Conservation (phyloP, 352 stramenopile species). For the Pythium rishiriense region DNA sequence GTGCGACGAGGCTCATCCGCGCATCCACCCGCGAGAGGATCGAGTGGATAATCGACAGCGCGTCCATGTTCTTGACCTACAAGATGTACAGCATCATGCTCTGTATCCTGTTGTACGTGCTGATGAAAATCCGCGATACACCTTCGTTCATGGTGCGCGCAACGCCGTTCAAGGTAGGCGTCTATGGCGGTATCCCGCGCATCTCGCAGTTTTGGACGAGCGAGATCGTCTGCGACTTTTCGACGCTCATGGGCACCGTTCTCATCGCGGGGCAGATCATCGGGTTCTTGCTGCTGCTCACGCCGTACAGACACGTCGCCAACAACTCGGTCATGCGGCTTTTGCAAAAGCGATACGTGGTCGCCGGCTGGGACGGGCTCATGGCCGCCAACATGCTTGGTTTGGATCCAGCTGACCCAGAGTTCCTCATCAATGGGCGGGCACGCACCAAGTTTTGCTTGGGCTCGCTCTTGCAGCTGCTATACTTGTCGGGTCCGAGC, state of each 20-base stretch:
- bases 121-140: slow-evolving; percentile 32
- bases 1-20: slow-evolving; percentile 37
- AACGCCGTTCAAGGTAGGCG: slow-evolving; percentile 26
- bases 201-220: slow-evolving; percentile 46
- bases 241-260: slow-evolving; percentile 35
- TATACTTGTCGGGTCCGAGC: slow-evolving; percentile 50
- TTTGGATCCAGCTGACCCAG: slow-evolving; percentile 38
- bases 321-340: slow-evolving; percentile 45
- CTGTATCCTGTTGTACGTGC: slow-evolving; percentile 37
- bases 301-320: slow-evolving; percentile 36
- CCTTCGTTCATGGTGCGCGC: slow-evolving; percentile 49
- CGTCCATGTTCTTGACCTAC: slow-evolving; percentile 51
- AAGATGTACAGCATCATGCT: slow-evolving; percentile 57
- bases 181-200: slow-evolving; percentile 41
- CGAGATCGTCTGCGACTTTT: slow-evolving; percentile 54
- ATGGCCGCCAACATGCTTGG: slow-evolving; percentile 37
- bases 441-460: slow-evolving; percentile 37
- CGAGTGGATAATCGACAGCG: slow-evolving; percentile 49
- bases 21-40: slow-evolving; percentile 32
- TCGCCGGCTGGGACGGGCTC: slow-evolving; percentile 48
- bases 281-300: slow-evolving; percentile 33
- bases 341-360: slow-evolving; percentile 46
- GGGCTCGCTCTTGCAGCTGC: slow-evolving; percentile 41
- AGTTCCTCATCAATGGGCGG: slow-evolving; percentile 25
- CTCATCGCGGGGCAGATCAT: slow-evolving; percentile 29